Percentiles rank a stretch among this genome's conserved stretches.
phyloP scores from a whole-genome alignment of 192 early-diverging fungal genomes.

The Umbelopsis vinacea region DNA sequence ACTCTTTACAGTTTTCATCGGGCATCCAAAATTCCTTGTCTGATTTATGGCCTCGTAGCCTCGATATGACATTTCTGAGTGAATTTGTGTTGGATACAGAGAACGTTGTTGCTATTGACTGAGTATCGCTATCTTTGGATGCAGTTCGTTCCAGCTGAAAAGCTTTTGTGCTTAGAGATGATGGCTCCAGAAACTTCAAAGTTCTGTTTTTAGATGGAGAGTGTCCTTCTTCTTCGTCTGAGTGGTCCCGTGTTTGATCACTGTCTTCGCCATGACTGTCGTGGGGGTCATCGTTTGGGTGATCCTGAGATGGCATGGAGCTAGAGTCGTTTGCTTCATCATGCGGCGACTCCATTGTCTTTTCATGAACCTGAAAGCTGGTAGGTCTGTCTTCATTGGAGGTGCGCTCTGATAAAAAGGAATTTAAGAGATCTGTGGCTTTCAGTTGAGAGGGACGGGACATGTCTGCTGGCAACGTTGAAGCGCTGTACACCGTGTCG shows the following conservation, averaged over 20 bases:
- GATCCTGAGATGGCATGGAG: not conserved
- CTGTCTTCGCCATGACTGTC: not conserved
- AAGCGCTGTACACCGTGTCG: not conserved
- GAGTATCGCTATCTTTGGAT: conserved; percentile 49
- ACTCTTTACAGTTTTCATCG: conserved; percentile 80
- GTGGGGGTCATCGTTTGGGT: not conserved
- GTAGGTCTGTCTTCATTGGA: not conserved
- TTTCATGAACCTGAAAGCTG: not conserved
- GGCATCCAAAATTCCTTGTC: conserved; percentile 81
- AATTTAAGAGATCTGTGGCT: not conserved
- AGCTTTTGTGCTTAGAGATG: not conserved
- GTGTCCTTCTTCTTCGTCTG: not conserved
- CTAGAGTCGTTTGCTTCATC: not conserved
- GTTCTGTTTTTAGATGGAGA: not conserved
- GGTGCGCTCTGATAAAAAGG: not conserved
- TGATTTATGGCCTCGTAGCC: conserved; percentile 56
- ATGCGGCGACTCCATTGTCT: not conserved
- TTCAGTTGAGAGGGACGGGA: not conserved
- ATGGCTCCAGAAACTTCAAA: not conserved
- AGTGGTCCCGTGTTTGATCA: not conserved
- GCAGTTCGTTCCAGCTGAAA: conserved; percentile 29
- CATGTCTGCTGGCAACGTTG: not conserved
- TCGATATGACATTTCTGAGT: conserved; percentile 50
- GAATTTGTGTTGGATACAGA: conserved; percentile 53
- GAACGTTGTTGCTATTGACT: conserved; percentile 50